Conservation (phyloP, 331 rosid genomes). For the Acacia pycnantha region DNA sequence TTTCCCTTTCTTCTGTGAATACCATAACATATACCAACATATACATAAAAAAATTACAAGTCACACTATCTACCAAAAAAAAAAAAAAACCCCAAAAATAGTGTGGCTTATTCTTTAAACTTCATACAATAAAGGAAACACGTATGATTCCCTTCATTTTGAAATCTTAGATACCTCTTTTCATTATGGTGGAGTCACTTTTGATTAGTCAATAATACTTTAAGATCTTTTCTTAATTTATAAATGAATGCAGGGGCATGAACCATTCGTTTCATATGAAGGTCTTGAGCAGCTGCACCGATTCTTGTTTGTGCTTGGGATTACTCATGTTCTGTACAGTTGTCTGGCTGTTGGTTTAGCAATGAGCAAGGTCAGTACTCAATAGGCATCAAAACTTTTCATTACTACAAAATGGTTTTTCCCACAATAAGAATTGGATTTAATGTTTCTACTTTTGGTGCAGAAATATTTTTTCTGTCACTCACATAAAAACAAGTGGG, state of each 20-base stretch:
- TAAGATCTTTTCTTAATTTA: not conserved
- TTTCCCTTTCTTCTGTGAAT: too few species aligned
- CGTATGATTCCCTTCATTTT: not conserved
- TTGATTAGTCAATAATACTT: not conserved
- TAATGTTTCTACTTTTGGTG: too few species aligned
- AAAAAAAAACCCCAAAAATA: too few species aligned
- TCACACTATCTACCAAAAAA: not conserved
- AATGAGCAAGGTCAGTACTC: constrained; percentile 84
- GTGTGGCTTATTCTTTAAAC: not conserved
- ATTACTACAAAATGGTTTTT: not conserved
- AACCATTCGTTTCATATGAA: constrained; percentile 94
- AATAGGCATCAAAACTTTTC: constrained; percentile 1
- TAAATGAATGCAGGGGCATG: constrained; percentile 69
- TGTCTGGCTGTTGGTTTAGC: constrained; percentile 91
- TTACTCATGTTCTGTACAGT: constrained; percentile 92
- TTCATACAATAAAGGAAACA: not conserved
- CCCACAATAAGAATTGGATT: too few species aligned
- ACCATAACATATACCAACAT: not conserved
- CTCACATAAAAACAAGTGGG: too few species aligned
- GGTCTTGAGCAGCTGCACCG: constrained; percentile 97
- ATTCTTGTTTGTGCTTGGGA: constrained; percentile 89
- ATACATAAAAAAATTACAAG: not conserved
- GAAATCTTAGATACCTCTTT: not conserved
- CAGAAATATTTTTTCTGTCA: too few species aligned
- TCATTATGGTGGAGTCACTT: not conserved